These are phyloP conservation scores for Dioszegia crocea DNA, from an alignment of 768 basidiomycete species.

Conservation along the genomic window DNA sequence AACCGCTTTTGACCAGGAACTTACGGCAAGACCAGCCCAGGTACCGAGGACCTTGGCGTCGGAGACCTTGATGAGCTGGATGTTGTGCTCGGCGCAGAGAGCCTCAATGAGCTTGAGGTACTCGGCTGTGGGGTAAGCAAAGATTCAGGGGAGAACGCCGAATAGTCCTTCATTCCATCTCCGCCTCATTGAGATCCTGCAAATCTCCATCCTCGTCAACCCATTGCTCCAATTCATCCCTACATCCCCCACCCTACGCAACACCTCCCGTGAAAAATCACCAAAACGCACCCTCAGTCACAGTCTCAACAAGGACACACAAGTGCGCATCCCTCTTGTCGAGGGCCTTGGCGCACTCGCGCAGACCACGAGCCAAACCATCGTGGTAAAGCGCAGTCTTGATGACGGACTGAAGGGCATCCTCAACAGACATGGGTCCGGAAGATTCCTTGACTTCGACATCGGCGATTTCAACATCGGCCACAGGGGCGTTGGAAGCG, in stretches of 20 bases:
- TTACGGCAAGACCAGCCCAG: constrained; percentile 89
- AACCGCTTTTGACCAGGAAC: background rate
- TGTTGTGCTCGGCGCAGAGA: constrained; percentile 98
- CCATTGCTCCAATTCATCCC: too few relatives aligned
- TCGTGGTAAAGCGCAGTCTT: constrained; percentile 98
- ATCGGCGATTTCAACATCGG: constrained; percentile 63
- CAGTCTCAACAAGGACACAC: constrained; percentile 97
- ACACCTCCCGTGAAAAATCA: too few relatives aligned
- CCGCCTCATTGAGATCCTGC: too few relatives aligned
- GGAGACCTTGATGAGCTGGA: constrained; percentile 98
- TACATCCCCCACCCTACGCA: background rate
- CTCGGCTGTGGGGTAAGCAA: constrained; percentile 59
- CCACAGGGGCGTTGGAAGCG: constrained; percentile 48
- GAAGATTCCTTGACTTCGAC: constrained; percentile 79
- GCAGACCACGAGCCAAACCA: constrained; percentile 94
- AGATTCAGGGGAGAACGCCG: background rate
- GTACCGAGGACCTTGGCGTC: constrained; percentile 96
- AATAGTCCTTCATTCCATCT: background rate
- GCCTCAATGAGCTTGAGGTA: constrained; percentile 99
- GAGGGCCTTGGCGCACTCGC: constrained; percentile 94
- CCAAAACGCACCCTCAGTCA: constrained; percentile 70
- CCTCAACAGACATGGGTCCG: constrained; percentile 92
- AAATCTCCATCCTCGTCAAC: too few relatives aligned
- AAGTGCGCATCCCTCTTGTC: constrained; percentile 98
- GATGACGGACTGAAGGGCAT: constrained; percentile 82